phyloP scores from a whole-genome alignment of 768 basidiomycete genomes.

The Mycena polygramma region DNA sequence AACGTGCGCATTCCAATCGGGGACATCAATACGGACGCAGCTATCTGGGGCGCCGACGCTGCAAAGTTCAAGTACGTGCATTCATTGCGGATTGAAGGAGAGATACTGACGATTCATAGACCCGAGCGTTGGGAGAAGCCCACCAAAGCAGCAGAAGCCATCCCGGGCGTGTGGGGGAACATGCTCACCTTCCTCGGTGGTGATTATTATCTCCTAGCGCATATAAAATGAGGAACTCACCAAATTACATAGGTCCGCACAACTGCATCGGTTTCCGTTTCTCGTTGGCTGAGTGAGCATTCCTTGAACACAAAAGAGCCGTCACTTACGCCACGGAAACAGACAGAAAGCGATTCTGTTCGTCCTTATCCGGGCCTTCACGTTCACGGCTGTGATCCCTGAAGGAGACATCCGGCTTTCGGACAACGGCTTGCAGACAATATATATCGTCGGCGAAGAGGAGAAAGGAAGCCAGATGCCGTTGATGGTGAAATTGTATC shows the following conservation, averaged over 20 bases:
- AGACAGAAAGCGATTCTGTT: constrained; percentile 51
- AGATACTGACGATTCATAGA: constrained; percentile 38
- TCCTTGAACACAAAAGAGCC: too few species aligned
- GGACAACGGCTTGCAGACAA: not conserved
- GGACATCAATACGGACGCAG: constrained; percentile 39
- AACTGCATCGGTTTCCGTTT: constrained; percentile 58
- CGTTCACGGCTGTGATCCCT: constrained; percentile 48
- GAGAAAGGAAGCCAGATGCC: constrained; percentile 27
- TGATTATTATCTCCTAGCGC: not conserved
- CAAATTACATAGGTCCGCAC: constrained; percentile 38
- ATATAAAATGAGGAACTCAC: not conserved
- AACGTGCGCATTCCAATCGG: constrained; percentile 46
- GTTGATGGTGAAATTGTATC: constrained; percentile 12
- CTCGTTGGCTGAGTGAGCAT: constrained; percentile 48
- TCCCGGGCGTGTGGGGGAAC: constrained; percentile 58
- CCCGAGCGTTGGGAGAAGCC: constrained; percentile 62
- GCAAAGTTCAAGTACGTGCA: constrained; percentile 44
- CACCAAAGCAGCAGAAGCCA: constrained; percentile 43
- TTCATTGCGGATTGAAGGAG: too few species aligned
- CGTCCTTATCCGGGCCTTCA: constrained; percentile 48
- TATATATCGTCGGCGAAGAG: not conserved
- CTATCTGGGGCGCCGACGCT: constrained; percentile 47
- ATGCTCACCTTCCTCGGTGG: constrained; percentile 44
- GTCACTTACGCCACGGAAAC: not conserved
- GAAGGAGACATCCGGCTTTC: constrained; percentile 38